Conservation (phyloP, 495 filamentous ascomycete genomes). For the Hypoxylon intermedium region DNA sequence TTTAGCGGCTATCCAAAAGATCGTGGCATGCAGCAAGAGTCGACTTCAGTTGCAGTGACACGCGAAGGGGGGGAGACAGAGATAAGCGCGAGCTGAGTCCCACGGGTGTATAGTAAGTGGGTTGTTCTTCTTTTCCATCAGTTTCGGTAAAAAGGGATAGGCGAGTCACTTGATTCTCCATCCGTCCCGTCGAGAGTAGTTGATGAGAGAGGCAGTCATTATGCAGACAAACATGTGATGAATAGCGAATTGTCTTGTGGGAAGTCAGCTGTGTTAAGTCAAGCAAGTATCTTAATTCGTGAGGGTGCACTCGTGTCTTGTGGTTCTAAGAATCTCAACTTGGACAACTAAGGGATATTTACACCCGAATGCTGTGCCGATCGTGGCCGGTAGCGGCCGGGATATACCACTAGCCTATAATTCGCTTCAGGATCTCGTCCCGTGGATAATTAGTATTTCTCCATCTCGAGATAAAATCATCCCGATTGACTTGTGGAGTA, state of each 20-base stretch:
- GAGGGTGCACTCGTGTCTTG: background rate
- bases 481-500: constrained; percentile 70
- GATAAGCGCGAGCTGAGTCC: constrained; percentile 24
- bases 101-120: constrained; percentile 1
- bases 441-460: constrained; percentile 71
- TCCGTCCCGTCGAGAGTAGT: background rate
- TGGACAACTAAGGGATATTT: constrained; percentile 20
- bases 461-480: constrained; percentile 83
- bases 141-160: constrained; percentile 14
- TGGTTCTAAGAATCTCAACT: constrained; percentile 3
- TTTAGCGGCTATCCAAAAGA: constrained; percentile 23
- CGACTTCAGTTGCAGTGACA: constrained; percentile 13
- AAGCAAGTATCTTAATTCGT: background rate
- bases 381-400: constrained; percentile 20
- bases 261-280: constrained; percentile 13
- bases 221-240: background rate
- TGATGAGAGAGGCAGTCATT: background rate
- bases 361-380: constrained; percentile 21
- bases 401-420: constrained; percentile 42
- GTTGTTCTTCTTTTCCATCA: background rate
- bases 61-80: constrained; percentile 1
- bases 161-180: constrained; percentile 16
- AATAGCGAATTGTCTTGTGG: background rate
- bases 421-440: constrained; percentile 54
- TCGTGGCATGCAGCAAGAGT: constrained; percentile 18